These are phyloP conservation scores for Chaetomidium leptoderma DNA, from an alignment of 495 filamentous ascomycete species.

Conservation along the genomic window DNA sequence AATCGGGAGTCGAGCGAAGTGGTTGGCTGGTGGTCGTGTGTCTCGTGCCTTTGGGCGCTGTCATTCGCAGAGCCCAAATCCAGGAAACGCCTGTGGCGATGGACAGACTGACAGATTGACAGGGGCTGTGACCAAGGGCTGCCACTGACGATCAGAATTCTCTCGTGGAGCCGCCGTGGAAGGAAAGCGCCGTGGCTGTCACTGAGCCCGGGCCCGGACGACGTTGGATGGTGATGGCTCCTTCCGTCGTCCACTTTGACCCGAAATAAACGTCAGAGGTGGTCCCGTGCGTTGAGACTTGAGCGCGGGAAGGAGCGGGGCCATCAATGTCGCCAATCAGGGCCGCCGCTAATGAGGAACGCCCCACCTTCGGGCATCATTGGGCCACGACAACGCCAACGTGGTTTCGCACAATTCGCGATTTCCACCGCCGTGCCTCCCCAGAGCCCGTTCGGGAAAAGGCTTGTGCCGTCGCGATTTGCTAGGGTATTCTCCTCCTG, in stretches of 20 bases:
- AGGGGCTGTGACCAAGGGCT: slow-evolving; percentile 1
- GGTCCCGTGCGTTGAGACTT: slow-evolving; percentile 21
- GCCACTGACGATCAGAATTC: not conserved
- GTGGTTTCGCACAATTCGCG: slow-evolving; percentile 28
- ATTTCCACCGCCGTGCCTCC: slow-evolving; percentile 7
- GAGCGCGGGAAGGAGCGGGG: not conserved
- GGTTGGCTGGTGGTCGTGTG: not conserved
- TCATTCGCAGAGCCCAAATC: not conserved
- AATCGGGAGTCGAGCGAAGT: not conserved
- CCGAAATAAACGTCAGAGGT: slow-evolving; percentile 29
- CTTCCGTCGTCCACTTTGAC: slow-evolving; percentile 21
- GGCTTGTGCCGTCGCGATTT: not conserved
- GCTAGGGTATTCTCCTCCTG: not conserved
- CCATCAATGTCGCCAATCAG: slow-evolving; percentile 26
- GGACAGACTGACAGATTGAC: not conserved
- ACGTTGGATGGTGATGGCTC: slow-evolving; percentile 9
- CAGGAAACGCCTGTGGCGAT: not conserved
- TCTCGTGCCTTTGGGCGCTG: not conserved
- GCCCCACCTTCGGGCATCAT: slow-evolving; percentile 29
- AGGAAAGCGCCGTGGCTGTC: not conserved
- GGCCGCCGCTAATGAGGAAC: not conserved
- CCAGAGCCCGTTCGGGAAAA: slow-evolving; percentile 1
- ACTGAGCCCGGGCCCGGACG: slow-evolving; percentile 1
- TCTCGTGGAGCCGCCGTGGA: not conserved
- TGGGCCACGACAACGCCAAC: slow-evolving; percentile 28